These are phyloP conservation scores for Penicillium chermesinum DNA, from an alignment of 495 filamentous ascomycete species.

Conservation along the genomic window DNA sequence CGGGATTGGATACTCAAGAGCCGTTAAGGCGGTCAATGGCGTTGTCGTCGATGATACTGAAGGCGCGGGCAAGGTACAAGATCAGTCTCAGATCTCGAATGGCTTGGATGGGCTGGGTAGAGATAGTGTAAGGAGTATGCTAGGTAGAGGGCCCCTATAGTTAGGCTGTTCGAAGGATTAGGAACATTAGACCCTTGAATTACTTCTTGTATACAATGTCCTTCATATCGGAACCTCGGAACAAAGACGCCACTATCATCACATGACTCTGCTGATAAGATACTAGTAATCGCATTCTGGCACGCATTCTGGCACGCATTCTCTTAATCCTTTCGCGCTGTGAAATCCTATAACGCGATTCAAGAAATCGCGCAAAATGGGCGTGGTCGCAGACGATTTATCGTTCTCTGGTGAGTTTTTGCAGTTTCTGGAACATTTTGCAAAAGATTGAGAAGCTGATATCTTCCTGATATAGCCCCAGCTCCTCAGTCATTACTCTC, in stretches of 20 bases:
- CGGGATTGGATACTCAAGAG: conserved; percentile 39
- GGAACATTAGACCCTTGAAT: neutral
- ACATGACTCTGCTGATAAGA: conserved; percentile 26
- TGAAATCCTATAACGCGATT: conserved; percentile 2
- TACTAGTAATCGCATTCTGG: neutral
- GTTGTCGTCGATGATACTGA: conserved; percentile 35
- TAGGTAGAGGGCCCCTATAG: conserved; percentile 23
- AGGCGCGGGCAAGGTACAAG: neutral
- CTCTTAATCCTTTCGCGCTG: neutral
- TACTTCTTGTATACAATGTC: neutral
- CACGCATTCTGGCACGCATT: neutral
- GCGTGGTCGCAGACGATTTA: conserved; percentile 18
- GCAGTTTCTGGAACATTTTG: neutral
- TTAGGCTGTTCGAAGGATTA: too few relatives aligned
- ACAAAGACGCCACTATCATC: conserved; percentile 13
- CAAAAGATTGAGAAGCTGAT: neutral
- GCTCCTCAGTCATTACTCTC: conserved; percentile 22
- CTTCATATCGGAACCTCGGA: neutral
- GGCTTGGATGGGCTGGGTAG: conserved; percentile 5
- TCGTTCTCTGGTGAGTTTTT: conserved; percentile 19
- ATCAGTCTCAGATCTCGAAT: neutral
- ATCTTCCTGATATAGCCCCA: conserved; percentile 16
- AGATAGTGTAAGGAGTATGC: conserved; percentile 15
- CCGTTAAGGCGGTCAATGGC: conserved; percentile 49
- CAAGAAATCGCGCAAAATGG: conserved; percentile 19